phyloP scores from a whole-genome alignment of 2,329 filamentous ascomycete genomes.

The Setomelanomma holmii region DNA sequence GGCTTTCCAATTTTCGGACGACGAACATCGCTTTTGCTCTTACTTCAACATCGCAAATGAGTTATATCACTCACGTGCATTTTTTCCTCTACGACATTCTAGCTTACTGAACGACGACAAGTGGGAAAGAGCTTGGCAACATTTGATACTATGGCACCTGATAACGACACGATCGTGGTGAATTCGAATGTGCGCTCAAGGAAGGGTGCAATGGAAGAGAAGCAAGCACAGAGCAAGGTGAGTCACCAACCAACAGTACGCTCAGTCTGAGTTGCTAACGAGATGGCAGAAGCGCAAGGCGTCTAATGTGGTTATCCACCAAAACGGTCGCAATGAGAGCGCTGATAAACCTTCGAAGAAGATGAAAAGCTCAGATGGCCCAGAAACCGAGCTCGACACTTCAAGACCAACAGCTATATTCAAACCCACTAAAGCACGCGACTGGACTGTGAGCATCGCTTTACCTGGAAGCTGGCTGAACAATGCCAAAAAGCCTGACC shows the following conservation, averaged over 20 bases:
- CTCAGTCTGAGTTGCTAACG: not conserved
- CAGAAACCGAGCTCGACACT: constrained; percentile 53
- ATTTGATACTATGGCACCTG: not conserved
- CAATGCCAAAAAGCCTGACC: constrained; percentile 75
- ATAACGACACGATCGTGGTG: constrained; percentile 6
- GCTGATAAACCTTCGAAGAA: constrained; percentile 22
- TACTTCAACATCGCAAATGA: no score
- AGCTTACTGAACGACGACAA: not conserved
- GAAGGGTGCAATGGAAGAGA: constrained; percentile 8
- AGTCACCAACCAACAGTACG: not conserved
- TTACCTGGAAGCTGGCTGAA: constrained; percentile 73
- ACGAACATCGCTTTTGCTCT: not conserved
- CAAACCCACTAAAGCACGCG: constrained; percentile 67
- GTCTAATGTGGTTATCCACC: constrained; percentile 24
- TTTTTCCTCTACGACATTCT: not conserved
- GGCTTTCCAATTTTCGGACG: not conserved
- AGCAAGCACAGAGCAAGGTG: constrained; percentile 17
- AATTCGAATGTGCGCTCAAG: constrained; percentile 11
- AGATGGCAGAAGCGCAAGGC: constrained; percentile 32
- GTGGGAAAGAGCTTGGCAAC: not conserved
- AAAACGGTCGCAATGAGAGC: constrained; percentile 9
- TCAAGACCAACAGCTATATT: constrained; percentile 75
- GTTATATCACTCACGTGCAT: not conserved
- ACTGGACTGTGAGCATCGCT: constrained; percentile 79
- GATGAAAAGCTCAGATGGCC: constrained; percentile 12